Evolutionary conservation across 305 asterid species (phyloP).

Genomic region (Fraxinus platypoda): DNA sequence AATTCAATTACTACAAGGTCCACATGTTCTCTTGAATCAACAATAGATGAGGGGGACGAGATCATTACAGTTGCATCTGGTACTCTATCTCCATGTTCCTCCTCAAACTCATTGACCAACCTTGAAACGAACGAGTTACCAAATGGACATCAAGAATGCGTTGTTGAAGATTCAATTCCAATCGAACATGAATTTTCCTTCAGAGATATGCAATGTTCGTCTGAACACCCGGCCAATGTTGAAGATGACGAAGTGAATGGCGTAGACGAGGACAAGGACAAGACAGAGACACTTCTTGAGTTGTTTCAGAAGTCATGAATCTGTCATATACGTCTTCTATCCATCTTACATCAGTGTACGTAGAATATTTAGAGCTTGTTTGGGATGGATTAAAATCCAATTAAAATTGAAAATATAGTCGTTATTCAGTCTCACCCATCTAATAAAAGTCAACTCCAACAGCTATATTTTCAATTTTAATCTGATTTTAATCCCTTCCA

Average conservation of each 20-base stretch:
- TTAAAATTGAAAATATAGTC: too few relatives aligned
- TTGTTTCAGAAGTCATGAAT: slow-evolving; percentile 51
- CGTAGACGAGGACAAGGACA: slow-evolving; percentile 27
- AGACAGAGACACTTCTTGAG: slow-evolving; percentile 48
- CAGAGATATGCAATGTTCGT: slow-evolving; percentile 34
- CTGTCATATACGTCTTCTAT: background rate
- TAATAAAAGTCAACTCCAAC: too few relatives aligned
- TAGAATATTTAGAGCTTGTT: background rate
- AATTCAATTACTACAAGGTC: slow-evolving; percentile 76
- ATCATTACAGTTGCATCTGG: slow-evolving; percentile 58
- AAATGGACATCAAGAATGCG: slow-evolving; percentile 29
- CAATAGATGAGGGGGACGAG: slow-evolving; percentile 76
- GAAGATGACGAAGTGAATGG: slow-evolving; percentile 25
- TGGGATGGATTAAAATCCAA: too few relatives aligned
- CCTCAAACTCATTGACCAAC: slow-evolving; percentile 43
- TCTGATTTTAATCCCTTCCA: too few relatives aligned
- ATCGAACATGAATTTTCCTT: slow-evolving; percentile 31
- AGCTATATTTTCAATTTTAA: too few relatives aligned
- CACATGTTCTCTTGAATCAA: slow-evolving; percentile 60
- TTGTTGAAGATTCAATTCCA: slow-evolving; percentile 21
- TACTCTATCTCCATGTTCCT: slow-evolving; percentile 67
- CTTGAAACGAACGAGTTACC: slow-evolving; percentile 30
- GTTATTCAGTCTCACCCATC: too few relatives aligned
- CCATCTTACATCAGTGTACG: background rate
- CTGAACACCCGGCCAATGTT: slow-evolving; percentile 22